Evolutionary conservation across 2,329 filamentous ascomycete species (phyloP), one percentile per base, ranked within the genome.

Genomic region (Fusarium pseudocircinatum): DNA sequence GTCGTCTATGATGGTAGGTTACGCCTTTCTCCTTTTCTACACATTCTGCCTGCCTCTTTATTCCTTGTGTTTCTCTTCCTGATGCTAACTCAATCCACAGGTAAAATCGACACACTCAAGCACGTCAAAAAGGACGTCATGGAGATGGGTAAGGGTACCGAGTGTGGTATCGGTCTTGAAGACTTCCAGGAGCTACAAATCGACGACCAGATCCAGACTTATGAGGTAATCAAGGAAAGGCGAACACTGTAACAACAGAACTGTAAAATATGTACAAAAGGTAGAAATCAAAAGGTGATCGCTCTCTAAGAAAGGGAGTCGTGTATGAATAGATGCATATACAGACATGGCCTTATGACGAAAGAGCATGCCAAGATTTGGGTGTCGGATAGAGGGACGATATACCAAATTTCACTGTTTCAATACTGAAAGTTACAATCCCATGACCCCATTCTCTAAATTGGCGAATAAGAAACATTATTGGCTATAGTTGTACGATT

Each of bases 91-190:
- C 28, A 5, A 42, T 44, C 1, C 37, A 28, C 63, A 97, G 96
- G 95, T 74, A 88, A 87, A 58, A 89, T 98, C 47, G 88, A 90
- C 24, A 94, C 94, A 3, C 89, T 99, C 66, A 98, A 96, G 84
- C 93, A 97, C 78, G 90, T 93, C 81, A 98, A 98, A 87, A 97
- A 97, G 81, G 94, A 98, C 74, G 93, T 96, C 36, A 85, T 86
- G 50, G 94, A 97, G 79, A 96, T 97, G 91, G 91, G 91, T 78
- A 98, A 97, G 83, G 95, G 95, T 66, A 90, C 88, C n/a, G 96
- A 99, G 83, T 99, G 96, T 78, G 96, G 96, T 74, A 92, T 99
- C 75, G 91, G 90, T 59, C 96, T 99, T 78, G 90, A 92, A 7
- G 88, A 87, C 37, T 99, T 94, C 90, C 87, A 92, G 53, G 93